phyloP scores from a whole-genome alignment of 257 asterid genomes.

The Hygrophila difformis region DNA sequence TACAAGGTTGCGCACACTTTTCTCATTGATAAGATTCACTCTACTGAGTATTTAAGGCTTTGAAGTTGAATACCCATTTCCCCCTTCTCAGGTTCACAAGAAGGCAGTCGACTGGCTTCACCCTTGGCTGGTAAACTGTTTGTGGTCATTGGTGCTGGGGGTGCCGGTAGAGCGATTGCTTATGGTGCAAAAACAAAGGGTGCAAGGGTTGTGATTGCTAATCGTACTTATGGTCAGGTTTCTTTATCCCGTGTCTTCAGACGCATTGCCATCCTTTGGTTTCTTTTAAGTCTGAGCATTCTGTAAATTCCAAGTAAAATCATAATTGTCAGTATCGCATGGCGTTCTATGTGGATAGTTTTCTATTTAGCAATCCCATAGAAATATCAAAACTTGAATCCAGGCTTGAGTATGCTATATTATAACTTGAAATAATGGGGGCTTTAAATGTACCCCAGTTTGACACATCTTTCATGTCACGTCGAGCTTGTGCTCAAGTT shows the following conservation, averaged over 20 bases:
- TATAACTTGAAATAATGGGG: too few species aligned
- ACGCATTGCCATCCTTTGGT: too few species aligned
- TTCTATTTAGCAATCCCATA: too few species aligned
- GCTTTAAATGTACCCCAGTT: too few species aligned
- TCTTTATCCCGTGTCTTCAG: neutral
- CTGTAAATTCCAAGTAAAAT: too few species aligned
- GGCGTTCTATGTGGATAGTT: too few species aligned
- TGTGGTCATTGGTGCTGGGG: slow-evolving; percentile 94
- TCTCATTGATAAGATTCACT: slow-evolving; percentile 7
- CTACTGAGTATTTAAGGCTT: neutral
- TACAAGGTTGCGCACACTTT: slow-evolving; percentile 48
- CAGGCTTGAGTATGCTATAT: too few species aligned
- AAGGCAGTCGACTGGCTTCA: slow-evolving; percentile 27
- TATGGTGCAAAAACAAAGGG: slow-evolving; percentile 97
- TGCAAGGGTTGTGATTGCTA: slow-evolving; percentile 81
- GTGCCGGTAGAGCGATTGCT: slow-evolving; percentile 97
- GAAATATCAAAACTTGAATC: too few species aligned
- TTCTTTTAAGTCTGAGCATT: too few species aligned
- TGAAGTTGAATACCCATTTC: slow-evolving; percentile 1
- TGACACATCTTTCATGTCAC: too few species aligned
- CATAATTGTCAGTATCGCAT: too few species aligned
- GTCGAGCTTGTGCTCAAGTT: too few species aligned
- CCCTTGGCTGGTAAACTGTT: slow-evolving; percentile 79
- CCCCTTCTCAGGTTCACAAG: slow-evolving; percentile 29
- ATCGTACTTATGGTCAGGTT: slow-evolving; percentile 85